Base-by-base conservation (phyloP, 129 eudicot genomes). In the Arctium lappa region DNA sequence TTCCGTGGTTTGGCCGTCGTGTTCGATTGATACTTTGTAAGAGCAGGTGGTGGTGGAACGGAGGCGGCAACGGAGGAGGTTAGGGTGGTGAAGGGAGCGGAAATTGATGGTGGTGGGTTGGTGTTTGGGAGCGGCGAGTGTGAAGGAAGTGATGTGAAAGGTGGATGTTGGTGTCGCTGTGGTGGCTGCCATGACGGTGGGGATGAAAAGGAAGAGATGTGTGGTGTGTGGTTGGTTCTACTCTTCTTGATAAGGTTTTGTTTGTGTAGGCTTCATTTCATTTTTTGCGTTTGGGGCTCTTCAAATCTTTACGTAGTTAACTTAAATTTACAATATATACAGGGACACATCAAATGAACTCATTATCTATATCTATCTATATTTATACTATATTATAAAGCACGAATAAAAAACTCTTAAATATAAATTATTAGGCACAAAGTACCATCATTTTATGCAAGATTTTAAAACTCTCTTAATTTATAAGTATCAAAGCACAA, bases 11-110 rank as follows among this genome's bases (percentile, higher is more conserved):
- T 85, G n/a, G 8, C 89, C 92, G 8, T 89, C 86, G 76, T 91
- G 91, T 77, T 95, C 97, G 38, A 95, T 69, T 16, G 88, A 48
- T 31, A 95, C 94, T 76, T 89, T 95, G 94, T 92, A 91, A 8
- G 95, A 80, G 50, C 78, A 70, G 78, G 77, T 65, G 2, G 84
- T 27, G 75, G 83, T 39, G 69, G 74, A 9, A 73, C 73, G 68
- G 56, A n/a, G 80, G 79, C 33, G 60, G 85, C 34, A 56, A 73
- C 80, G 65, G 80, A 22, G 80, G 86, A 6, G 1, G 11, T 32
- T 70, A 81, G 5, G 62, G 81, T 65, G 82, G 60, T 56, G 86
- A 15, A 66, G 29, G 0, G 88, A 56, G 53, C 82, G 87, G 81
- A 82, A 84, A 56, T 50, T 80, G 83, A 76, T 18, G 79, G 82